Evolutionary conservation across 2,329 filamentous ascomycete genomes (phyloP), one percentile per base, ranked within the genome.

Genomic region (Fusarium cicatricum): DNA sequence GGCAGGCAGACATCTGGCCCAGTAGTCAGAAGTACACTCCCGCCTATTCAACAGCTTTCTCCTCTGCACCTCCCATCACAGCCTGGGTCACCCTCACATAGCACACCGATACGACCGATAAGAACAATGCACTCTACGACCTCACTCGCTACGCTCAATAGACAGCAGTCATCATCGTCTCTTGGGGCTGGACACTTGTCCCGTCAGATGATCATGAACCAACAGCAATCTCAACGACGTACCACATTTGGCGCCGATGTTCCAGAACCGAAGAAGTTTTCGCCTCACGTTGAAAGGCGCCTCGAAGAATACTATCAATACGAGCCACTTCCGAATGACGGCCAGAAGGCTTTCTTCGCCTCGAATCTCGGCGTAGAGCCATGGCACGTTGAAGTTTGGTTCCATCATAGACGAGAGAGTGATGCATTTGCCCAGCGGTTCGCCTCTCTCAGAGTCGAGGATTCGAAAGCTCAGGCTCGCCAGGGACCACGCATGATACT

Each of bases 371-470:
- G 80, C 12, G 78, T 83, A 19, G 81, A 84, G 50, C 75, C 77
- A 3, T 71, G 74, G 41, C 80, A 84, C 58, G 75, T 85, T 23
- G 77, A 82, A 52, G 76, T 82, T 48, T 85, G 83, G 83, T 85
- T 84, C 64, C 77, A 82, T 55, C 80, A 83, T 54, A 79, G 82
- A 16, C 77, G 81, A 26, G 77, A 83, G 43, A 77, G 77, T 42
- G 80, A 83, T 56, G 70, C 75, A 15, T 77, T 81, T 28, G 74
- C 73, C 3, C 74, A 75, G 56, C 78, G 77, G 41, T 71, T 83
- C 6, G 79, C 80, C 31, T 76, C 71, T 32, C 73, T 83, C 17
- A 75, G 71, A 37, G 72, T 79, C 32, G 75, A 75, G 16, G 75
- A 78, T 21, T 65, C 70, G 8, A 68, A 66, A 9, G 66, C 67